Conservation (phyloP, 2,329 filamentous ascomycete species). For the Nothopassalora personata region DNA sequence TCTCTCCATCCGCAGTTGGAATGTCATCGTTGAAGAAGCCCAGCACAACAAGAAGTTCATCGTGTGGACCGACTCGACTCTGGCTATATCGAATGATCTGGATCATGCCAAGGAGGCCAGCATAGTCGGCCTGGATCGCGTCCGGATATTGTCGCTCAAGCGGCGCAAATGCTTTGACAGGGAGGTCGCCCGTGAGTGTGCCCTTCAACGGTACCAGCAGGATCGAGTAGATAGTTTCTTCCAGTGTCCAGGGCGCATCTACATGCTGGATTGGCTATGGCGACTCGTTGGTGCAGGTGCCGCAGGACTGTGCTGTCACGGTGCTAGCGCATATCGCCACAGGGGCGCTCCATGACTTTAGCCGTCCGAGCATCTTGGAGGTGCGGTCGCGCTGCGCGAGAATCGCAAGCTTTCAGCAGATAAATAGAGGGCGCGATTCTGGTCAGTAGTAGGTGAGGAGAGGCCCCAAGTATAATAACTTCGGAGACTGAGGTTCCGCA, state of each 20-base stretch:
- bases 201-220: slow-evolving; percentile 11
- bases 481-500: neutral
- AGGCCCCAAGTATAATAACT: neutral
- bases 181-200: slow-evolving; percentile 4
- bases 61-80: slow-evolving; percentile 19
- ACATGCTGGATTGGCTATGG: slow-evolving; percentile 9
- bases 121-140: slow-evolving; percentile 10
- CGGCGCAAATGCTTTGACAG: slow-evolving; percentile 12
- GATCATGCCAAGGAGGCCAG: slow-evolving; percentile 17
- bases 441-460: neutral
- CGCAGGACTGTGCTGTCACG: neutral
- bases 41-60: slow-evolving; percentile 20
- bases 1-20: slow-evolving; percentile 3
- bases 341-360: neutral
- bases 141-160: slow-evolving; percentile 10
- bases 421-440: neutral
- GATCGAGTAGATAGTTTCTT: slow-evolving; percentile 12
- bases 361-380: neutral
- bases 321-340: neutral
- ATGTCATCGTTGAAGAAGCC: slow-evolving; percentile 13
- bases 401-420: neutral
- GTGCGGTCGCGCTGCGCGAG: neutral
- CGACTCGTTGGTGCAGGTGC: slow-evolving; percentile 16
- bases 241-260: slow-evolving; percentile 15
- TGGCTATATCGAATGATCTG: slow-evolving; percentile 20